Conservation (phyloP, 345 rosid species). For the Kernera saxatilis region DNA sequence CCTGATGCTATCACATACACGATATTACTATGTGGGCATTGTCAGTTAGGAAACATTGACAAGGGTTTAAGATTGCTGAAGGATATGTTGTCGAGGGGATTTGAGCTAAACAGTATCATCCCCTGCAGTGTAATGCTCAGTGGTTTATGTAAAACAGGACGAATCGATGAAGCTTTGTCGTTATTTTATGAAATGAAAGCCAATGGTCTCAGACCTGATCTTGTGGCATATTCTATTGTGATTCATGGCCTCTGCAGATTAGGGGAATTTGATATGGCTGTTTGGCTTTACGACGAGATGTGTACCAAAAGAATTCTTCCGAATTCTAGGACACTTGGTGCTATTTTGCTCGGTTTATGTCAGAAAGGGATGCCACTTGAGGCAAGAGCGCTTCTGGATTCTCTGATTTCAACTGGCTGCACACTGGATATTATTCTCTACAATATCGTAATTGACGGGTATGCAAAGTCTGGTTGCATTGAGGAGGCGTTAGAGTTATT, state of each 20-base stretch:
- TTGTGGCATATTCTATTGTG: constrained; percentile 60
- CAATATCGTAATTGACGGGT: constrained; percentile 66
- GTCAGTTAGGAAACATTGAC: constrained; percentile 50
- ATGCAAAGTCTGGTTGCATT: constrained; percentile 48
- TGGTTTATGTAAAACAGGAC: constrained; percentile 61
- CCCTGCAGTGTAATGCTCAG: constrained; percentile 51
- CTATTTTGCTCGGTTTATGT: constrained; percentile 55
- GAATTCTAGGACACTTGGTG: constrained; percentile 39
- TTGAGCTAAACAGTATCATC: constrained; percentile 40
- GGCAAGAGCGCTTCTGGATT: constrained; percentile 54
- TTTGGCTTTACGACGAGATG: constrained; percentile 50
- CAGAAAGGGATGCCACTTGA: constrained; percentile 44
- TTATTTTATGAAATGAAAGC: constrained; percentile 50
- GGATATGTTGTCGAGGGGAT: constrained; percentile 54
- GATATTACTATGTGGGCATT: constrained; percentile 53
- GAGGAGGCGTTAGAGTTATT: constrained; percentile 49
- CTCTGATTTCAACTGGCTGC: constrained; percentile 36
- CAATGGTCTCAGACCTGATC: constrained; percentile 45
- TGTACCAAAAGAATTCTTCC: constrained; percentile 40
- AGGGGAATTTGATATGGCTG: constrained; percentile 55
- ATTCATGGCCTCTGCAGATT: constrained; percentile 69
- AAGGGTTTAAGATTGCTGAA: constrained; percentile 47
- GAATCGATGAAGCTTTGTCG: constrained; percentile 43
- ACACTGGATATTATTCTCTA: constrained; percentile 43
- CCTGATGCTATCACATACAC: constrained; percentile 54